Percentiles rank a stretch among this genome's conserved stretches.
Conservation (phyloP, 306 rosid genomes). For the Gastrolobium bilobum region DNA sequence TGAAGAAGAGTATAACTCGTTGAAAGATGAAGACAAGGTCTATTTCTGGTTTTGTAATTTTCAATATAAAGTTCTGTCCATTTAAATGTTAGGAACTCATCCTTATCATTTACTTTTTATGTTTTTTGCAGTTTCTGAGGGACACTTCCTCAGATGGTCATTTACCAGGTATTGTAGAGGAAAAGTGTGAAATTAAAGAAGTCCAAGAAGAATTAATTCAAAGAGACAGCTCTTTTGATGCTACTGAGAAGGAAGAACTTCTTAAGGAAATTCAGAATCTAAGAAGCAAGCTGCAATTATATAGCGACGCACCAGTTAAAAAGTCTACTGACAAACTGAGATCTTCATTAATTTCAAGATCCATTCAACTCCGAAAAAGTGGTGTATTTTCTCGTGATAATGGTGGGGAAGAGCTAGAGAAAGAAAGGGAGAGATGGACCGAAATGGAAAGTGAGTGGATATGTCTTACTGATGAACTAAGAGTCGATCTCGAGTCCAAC, state of each 20-base stretch:
- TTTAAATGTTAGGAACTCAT: slow-evolving; percentile 42
- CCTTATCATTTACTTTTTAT: slow-evolving; percentile 38
- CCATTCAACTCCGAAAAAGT: slow-evolving; percentile 77
- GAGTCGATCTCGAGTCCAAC: slow-evolving; percentile 80
- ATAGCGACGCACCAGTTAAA: slow-evolving; percentile 57
- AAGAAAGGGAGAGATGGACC: slow-evolving; percentile 89
- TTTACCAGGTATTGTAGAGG: slow-evolving; percentile 59
- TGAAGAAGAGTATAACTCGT: slow-evolving; percentile 46
- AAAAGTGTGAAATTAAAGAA: slow-evolving; percentile 80
- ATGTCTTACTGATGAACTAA: slow-evolving; percentile 88
- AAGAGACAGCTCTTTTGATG: slow-evolving; percentile 57
- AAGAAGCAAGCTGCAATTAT: slow-evolving; percentile 74
- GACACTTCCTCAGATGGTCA: slow-evolving; percentile 43
- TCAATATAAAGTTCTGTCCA: slow-evolving; percentile 22
- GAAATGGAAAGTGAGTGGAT: slow-evolving; percentile 99
- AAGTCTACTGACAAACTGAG: slow-evolving; percentile 84
- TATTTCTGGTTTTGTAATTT: slow-evolving; percentile 17
- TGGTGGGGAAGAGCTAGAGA: slow-evolving; percentile 74
- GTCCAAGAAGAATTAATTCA: slow-evolving; percentile 62
- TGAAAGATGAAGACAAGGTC: slow-evolving; percentile 54
- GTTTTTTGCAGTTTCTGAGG: slow-evolving; percentile 57
- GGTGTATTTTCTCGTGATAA: slow-evolving; percentile 50
- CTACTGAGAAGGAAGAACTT: slow-evolving; percentile 86
- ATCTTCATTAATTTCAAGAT: slow-evolving; percentile 82
- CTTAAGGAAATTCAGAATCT: slow-evolving; percentile 82